phyloP scores from a whole-genome alignment of 2,329 filamentous ascomycete genomes.

The Claviceps humidiphila region DNA sequence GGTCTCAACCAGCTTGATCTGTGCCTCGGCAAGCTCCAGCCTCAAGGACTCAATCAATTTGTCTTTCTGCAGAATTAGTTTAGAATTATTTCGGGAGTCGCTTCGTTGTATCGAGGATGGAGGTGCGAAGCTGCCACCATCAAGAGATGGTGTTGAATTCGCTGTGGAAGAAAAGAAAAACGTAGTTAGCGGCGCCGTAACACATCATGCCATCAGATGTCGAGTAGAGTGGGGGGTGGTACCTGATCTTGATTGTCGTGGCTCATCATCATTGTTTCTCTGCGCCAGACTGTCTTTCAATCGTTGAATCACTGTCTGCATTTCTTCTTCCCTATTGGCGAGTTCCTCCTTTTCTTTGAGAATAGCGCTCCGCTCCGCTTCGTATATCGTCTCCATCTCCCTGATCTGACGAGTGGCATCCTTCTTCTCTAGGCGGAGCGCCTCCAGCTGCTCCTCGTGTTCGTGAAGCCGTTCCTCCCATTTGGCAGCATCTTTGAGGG shows the following conservation, averaged over 20 bases:
- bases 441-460: constrained; percentile 69
- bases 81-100: constrained; percentile 80
- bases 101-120: constrained; percentile 73
- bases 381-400: constrained; percentile 86
- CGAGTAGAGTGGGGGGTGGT: constrained; percentile 14
- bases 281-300: constrained; percentile 81
- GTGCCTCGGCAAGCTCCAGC: constrained; percentile 83
- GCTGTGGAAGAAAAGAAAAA: constrained; percentile 15
- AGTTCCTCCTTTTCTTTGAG: constrained; percentile 89
- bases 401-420: constrained; percentile 72
- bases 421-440: constrained; percentile 70
- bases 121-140: constrained; percentile 71
- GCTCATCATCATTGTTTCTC: constrained; percentile 49
- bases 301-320: constrained; percentile 79
- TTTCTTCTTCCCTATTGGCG: constrained; percentile 70
- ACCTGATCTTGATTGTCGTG: constrained; percentile 45
- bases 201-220: neutral
- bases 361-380: constrained; percentile 75
- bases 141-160: constrained; percentile 54
- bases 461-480: constrained; percentile 83
- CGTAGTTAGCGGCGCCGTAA: constrained; percentile 9
- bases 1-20: constrained; percentile 89
- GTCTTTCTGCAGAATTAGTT: constrained; percentile 86
- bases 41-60: constrained; percentile 87
- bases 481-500: constrained; percentile 67